Conservation (phyloP, 2,329 filamentous ascomycete genomes). For the Parascedosporium putredinis region DNA sequence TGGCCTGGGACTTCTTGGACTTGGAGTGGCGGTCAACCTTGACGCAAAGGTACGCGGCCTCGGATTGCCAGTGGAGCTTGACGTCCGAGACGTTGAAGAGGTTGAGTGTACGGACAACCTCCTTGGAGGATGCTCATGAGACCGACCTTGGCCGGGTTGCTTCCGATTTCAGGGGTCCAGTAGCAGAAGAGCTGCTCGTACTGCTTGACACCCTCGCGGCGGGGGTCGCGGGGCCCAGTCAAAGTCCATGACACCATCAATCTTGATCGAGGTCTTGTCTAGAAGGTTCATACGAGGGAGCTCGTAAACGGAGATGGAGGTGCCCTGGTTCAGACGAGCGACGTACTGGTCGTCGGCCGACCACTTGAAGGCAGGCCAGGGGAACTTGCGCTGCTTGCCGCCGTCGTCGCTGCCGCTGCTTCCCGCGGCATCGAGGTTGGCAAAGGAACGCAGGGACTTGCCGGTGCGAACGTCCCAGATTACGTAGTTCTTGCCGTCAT, state of each 20-base stretch:
- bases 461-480: constrained; percentile 93
- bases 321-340: constrained; percentile 76
- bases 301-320: constrained; percentile 87
- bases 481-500: constrained; percentile 98
- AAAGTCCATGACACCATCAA: constrained; percentile 94
- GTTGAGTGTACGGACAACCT: constrained; percentile 88
- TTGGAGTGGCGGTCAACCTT: constrained; percentile 99
- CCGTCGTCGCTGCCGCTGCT: constrained; percentile 46
- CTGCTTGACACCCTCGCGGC: constrained; percentile 74
- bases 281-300: constrained; percentile 80
- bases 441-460: constrained; percentile 85
- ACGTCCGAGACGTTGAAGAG: constrained; percentile 96
- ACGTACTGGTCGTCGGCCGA: constrained; percentile 96
- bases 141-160: constrained; percentile 93
- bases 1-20: constrained; percentile 95
- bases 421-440: constrained; percentile 69
- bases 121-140: constrained; percentile 90
- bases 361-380: constrained; percentile 99
- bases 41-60: constrained; percentile 87
- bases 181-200: constrained; percentile 97
- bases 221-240: constrained; percentile 84
- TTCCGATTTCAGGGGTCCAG: constrained; percentile 97
- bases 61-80: constrained; percentile 98
- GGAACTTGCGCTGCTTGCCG: constrained; percentile 67
- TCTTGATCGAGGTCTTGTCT: constrained; percentile 87